phyloP scores from a whole-genome alignment of 75 land plant species.

The Larix kaempferi region DNA sequence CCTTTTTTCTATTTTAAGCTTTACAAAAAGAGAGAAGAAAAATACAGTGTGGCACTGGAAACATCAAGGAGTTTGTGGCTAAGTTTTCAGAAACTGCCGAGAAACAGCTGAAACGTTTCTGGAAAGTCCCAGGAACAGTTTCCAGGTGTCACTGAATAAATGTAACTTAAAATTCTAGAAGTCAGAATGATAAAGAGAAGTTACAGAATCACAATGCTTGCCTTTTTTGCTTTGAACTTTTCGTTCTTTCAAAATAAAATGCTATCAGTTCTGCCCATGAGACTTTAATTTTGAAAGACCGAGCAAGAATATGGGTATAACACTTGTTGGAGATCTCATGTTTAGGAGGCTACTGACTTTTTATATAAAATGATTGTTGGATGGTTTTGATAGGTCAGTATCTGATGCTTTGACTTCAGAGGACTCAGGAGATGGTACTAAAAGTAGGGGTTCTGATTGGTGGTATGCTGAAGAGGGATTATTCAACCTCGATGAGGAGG shows the following conservation, averaged over 20 bases:
- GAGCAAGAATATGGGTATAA: neutral
- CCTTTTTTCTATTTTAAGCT: too few relatives aligned
- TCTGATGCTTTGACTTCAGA: conserved; percentile 38
- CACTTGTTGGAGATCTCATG: neutral
- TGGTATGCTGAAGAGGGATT: conserved; percentile 98
- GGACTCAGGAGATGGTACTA: conserved; percentile 20
- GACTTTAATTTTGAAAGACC: neutral
- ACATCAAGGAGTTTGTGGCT: too few relatives aligned
- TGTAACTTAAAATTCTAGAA: neutral
- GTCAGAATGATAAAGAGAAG: neutral
- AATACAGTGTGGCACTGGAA: too few relatives aligned
- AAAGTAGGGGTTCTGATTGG: conserved; percentile 47
- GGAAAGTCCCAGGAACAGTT: too few relatives aligned
- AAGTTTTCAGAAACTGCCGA: too few relatives aligned
- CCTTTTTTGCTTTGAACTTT: neutral
- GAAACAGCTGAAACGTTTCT: too few relatives aligned
- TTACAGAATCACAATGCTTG: neutral
- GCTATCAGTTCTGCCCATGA: neutral
- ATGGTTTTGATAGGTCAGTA: conserved; percentile 22
- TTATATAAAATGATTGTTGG: conserved; percentile 4
- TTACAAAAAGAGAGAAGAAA: too few relatives aligned
- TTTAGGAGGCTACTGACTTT: neutral
- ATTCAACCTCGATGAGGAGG: conserved; percentile 95
- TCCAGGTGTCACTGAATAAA: too few relatives aligned
- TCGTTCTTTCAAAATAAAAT: neutral